phyloP scores from a whole-genome alignment of 108 stramenopile genomes.

The Pseudonitzschia delicatissima region DNA sequence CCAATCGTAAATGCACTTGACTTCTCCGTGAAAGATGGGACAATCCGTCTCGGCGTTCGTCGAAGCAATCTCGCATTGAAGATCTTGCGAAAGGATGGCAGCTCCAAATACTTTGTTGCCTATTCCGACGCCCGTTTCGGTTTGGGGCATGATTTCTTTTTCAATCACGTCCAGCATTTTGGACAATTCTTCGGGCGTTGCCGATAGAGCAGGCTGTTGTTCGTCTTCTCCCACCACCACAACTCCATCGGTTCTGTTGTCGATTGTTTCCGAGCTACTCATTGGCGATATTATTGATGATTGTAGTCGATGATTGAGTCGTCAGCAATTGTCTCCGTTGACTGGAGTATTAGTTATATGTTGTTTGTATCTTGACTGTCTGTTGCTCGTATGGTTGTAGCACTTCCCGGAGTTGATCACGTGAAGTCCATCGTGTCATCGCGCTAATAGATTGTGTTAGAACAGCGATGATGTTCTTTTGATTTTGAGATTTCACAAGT shows the following conservation, averaged over 20 bases:
- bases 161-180: constrained; percentile 46
- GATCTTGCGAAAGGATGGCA: constrained; percentile 35
- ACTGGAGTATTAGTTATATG: too few species aligned
- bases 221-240: constrained; percentile 29
- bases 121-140: constrained; percentile 31
- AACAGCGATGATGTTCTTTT: too few species aligned
- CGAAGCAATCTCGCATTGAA: constrained; percentile 12
- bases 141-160: constrained; percentile 44
- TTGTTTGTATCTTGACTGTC: too few species aligned
- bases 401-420: too few species aligned
- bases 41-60: constrained; percentile 45
- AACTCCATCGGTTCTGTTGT: constrained; percentile 20
- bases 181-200: constrained; percentile 33
- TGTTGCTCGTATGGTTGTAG: too few species aligned
- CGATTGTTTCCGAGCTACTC: too few species aligned
- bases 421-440: too few species aligned
- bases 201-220: constrained; percentile 32
- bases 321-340: too few species aligned
- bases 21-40: constrained; percentile 56
- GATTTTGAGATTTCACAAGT: too few species aligned
- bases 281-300: too few species aligned
- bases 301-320: too few species aligned
- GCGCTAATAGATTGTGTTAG: too few species aligned
- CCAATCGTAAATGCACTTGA: constrained; percentile 47
- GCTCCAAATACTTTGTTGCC: constrained; percentile 67